Evolutionary conservation across 768 basidiomycete species (phyloP).

Genomic region (Vararia minispora): DNA sequence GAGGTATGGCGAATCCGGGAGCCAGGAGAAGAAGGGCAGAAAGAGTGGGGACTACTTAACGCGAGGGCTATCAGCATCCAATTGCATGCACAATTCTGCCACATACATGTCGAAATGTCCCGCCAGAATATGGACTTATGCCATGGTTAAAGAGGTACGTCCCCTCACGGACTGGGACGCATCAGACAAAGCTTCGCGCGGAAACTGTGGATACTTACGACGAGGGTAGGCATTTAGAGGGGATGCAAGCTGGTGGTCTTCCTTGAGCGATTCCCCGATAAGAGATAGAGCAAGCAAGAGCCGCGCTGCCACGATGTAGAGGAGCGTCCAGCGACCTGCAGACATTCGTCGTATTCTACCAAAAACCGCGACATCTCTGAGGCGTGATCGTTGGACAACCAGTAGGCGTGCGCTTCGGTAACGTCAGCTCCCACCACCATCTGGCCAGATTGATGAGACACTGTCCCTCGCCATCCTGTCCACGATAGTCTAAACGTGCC

Average conservation of each 20-base stretch:
- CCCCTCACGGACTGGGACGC: constrained; percentile 71
- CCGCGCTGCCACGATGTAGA: constrained; percentile 32
- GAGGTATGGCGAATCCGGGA: constrained; percentile 39
- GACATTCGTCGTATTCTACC: too few species aligned
- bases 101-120: constrained; percentile 76
- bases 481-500: too few species aligned
- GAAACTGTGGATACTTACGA: constrained; percentile 34
- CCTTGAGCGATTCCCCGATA: constrained; percentile 39
- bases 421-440: too few species aligned
- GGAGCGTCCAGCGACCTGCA: too few species aligned
- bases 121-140: constrained; percentile 83
- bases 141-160: constrained; percentile 68
- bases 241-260: constrained; percentile 71
- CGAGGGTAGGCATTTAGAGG: constrained; percentile 72
- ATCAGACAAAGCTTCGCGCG: constrained; percentile 10
- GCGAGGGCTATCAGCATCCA: constrained; percentile 1
- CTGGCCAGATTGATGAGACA: too few species aligned
- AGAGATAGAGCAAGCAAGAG: constrained; percentile 41
- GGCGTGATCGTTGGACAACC: too few species aligned
- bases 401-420: too few species aligned
- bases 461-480: too few species aligned
- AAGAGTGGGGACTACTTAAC: constrained; percentile 63
- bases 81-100: not conserved
- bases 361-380: too few species aligned
- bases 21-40: constrained; percentile 62